These are phyloP conservation scores for Neurospora terricola DNA, from an alignment of 495 filamentous ascomycete genomes.

Conservation along the genomic window DNA sequence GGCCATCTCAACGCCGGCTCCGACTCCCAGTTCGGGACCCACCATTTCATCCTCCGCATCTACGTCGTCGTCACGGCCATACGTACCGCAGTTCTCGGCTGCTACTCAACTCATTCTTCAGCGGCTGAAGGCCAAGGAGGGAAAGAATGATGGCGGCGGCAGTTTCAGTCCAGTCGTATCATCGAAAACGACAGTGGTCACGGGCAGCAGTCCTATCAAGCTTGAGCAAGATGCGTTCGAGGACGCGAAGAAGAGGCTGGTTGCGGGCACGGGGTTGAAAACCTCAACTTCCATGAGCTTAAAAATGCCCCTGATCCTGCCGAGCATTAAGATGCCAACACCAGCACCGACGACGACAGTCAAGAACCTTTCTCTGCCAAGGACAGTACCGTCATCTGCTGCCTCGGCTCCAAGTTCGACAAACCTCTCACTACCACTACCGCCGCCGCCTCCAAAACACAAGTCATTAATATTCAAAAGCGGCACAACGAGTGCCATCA, in stretches of 20 bases:
- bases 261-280: conserved; percentile 34
- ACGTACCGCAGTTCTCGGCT: conserved; percentile 43
- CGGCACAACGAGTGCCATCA: conserved; percentile 19
- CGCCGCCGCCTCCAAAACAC: background rate
- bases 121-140: conserved; percentile 33
- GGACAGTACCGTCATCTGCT: background rate
- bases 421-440: background rate
- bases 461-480: background rate
- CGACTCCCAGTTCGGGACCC: background rate
- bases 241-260: conserved; percentile 35
- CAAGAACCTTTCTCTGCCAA: background rate
- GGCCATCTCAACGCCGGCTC: background rate
- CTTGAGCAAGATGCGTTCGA: conserved; percentile 23
- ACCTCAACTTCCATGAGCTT: conserved; percentile 39
- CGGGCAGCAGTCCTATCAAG: conserved; percentile 19
- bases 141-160: background rate
- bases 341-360: background rate
- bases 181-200: conserved; percentile 14
- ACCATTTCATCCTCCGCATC: conserved; percentile 2
- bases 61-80: conserved; percentile 21
- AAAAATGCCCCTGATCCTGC: conserved; percentile 16
- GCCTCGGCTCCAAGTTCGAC: background rate
- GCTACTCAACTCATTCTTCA: conserved; percentile 50
- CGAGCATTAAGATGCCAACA: background rate
- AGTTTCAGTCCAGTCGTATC: conserved; percentile 27